Percentiles rank a stretch among this genome's conserved stretches.
Evolutionary conservation across 352 stramenopile species (phyloP).

Genomic region (Pythium phragmiticola): DNA sequence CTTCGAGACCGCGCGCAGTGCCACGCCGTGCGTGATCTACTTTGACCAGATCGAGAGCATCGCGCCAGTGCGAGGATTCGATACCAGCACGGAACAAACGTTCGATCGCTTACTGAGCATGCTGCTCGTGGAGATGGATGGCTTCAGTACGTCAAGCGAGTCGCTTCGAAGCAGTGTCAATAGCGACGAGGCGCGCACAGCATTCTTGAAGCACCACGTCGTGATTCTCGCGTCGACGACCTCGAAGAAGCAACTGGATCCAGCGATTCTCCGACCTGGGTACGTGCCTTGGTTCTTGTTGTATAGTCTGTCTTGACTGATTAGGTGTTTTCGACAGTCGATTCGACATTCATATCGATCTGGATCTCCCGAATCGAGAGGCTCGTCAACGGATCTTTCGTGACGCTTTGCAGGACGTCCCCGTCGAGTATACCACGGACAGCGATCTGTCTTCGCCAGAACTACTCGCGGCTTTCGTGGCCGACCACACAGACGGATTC

Average conservation of each 20-base stretch:
- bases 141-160: conserved; percentile 55
- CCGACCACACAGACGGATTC: conserved; percentile 47
- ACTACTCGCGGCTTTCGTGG: conserved; percentile 46
- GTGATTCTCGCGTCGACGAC: conserved; percentile 85
- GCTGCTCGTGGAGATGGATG: conserved; percentile 91
- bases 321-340: conserved; percentile 34
- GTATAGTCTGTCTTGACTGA: not conserved
- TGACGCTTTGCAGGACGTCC: conserved; percentile 48
- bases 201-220: conserved; percentile 81
- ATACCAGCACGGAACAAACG: conserved; percentile 91
- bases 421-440: conserved; percentile 51
- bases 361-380: conserved; percentile 57
- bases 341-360: conserved; percentile 78
- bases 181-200: conserved; percentile 40
- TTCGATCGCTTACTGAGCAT: conserved; percentile 91
- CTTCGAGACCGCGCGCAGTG: conserved; percentile 82
- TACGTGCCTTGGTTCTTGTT: conserved; percentile 26
- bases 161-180: conserved; percentile 36
- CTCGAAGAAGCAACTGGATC: conserved; percentile 72
- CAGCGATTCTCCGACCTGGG: conserved; percentile 84
- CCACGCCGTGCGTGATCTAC: conserved; percentile 88
- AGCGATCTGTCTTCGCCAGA: conserved; percentile 31
- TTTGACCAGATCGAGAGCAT: conserved; percentile 93
- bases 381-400: conserved; percentile 50
- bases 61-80: conserved; percentile 82